Base-by-base conservation (phyloP, 2,329 filamentous ascomycete species). In the Beauveria sp. region DNA sequence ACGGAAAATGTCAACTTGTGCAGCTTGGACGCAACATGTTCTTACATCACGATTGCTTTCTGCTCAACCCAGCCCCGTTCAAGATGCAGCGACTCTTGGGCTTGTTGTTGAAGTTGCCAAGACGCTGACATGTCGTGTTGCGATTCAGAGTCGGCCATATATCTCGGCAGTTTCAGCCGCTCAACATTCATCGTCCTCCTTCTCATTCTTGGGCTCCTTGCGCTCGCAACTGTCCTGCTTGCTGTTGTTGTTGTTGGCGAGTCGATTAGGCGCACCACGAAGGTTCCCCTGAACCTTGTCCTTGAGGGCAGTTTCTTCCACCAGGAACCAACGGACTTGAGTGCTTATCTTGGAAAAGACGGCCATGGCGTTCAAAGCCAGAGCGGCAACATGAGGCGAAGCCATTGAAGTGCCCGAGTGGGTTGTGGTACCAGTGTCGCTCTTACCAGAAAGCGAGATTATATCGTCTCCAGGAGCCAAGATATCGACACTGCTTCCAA, bases 301-400 rank as follows among this genome's bases (percentile, higher is more conserved):
- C 44, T 46, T 46, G 5, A 8, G 24, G 44, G 44, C 44, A 1
- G 44, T 46, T 22, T 22, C n/a, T 46, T 46, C 44, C 12, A 46
- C 44, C 12, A 46, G 44, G 10, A 46, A 46, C 9, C 2, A 46
- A 46, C 44, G 20, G 20, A 46, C 44, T 79, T 24, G 8, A 5
- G 9, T 24, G 44, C 9, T 14, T 5, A 14, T 10, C 44, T 46
- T 20, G 20, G n/a, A 79, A 20, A 86, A 76, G 7, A 86, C 83
- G 76, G 87, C 87, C 72, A 87, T 83, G 78, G 44, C 44, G 20
- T 46, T 46, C 20, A 46, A 46, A 46, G 44, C 44, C 44, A 82
- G 57, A 3, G 9, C 44, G 10, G 72, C 67, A 59, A 79, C 68
- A 57, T 77, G 74, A 37, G 76, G 76, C 20, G 69, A 63, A 5